These are phyloP conservation scores for Thalassiosira ordinaria DNA, from an alignment of 352 stramenopile genomes.

Conservation along the genomic window DNA sequence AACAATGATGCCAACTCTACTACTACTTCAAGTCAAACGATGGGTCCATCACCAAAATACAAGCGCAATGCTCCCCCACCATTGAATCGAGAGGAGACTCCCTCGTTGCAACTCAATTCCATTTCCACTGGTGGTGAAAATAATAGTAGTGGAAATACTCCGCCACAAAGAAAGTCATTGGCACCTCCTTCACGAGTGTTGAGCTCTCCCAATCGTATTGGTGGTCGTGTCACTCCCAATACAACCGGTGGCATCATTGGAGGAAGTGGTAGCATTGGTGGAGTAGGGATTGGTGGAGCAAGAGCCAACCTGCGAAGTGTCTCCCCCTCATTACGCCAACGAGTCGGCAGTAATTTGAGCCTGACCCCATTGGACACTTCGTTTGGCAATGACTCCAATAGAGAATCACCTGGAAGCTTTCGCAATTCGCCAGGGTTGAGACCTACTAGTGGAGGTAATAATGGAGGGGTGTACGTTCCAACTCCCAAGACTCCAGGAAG, in stretches of 20 bases:
- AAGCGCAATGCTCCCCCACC: slow-evolving; percentile 52
- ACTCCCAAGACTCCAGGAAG: slow-evolving; percentile 1
- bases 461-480: background rate
- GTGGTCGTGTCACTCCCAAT: background rate
- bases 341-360: slow-evolving; percentile 16
- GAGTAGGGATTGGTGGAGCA: no score
- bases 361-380: slow-evolving; percentile 27
- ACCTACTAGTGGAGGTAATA: background rate
- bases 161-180: no score
- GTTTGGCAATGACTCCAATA: slow-evolving; percentile 11
- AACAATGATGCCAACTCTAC: background rate
- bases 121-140: no score
- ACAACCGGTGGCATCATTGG: background rate
- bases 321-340: slow-evolving; percentile 13
- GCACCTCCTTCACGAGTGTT: background rate
- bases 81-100: slow-evolving; percentile 24
- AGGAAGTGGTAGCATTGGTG: background rate
- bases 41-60: slow-evolving; percentile 34
- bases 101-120: slow-evolving; percentile 6
- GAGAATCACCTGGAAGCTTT: no score
- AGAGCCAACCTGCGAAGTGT: no score
- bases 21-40: background rate
- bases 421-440: no score
- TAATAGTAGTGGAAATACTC: no score
- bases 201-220: background rate